A percentile compares a stretch with the other conserved stretches of the same genome.
Evolutionary conservation across 75 land plant species (phyloP).

Genomic region (Larix kaempferi): DNA sequence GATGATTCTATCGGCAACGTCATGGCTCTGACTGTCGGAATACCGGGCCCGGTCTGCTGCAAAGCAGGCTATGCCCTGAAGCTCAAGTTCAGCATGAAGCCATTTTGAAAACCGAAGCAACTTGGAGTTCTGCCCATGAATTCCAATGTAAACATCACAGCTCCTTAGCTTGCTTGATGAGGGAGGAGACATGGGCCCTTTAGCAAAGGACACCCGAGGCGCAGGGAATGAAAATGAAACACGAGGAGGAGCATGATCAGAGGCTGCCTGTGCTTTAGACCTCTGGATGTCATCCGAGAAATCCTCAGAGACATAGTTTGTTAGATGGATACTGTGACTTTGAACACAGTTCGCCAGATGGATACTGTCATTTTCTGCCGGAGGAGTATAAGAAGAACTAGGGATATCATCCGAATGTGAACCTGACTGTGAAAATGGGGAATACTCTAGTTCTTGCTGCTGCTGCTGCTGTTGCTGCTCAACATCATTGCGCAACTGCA

Average conservation of each 20-base stretch:
- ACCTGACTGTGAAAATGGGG: conserved; percentile 32
- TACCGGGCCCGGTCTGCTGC: conserved; percentile 71
- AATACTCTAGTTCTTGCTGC: conserved; percentile 9
- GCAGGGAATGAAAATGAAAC: conserved; percentile 62
- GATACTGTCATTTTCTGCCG: conserved; percentile 29
- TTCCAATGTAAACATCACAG: conserved; percentile 88
- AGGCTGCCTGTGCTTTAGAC: conserved; percentile 26
- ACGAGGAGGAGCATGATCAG: conserved; percentile 30
- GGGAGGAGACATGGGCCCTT: conserved; percentile 47
- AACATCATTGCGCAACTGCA: not conserved
- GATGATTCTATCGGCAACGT: conserved; percentile 72
- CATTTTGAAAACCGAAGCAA: conserved; percentile 71
- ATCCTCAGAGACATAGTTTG: conserved; percentile 17
- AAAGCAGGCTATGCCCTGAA: conserved; percentile 87
- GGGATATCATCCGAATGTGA: conserved; percentile 61
- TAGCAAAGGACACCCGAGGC: conserved; percentile 48
- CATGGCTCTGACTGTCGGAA: conserved; percentile 71
- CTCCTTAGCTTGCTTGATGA: conserved; percentile 56
- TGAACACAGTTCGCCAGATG: conserved; percentile 5
- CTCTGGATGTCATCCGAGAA: conserved; percentile 36
- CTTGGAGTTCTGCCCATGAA: conserved; percentile 52
- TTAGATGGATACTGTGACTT: not conserved
- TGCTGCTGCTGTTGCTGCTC: not conserved
- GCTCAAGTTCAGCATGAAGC: conserved; percentile 85
- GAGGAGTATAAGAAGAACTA: conserved; percentile 67